phyloP scores from a whole-genome alignment of 208 protist genomes.

The Leishmania arabica region DNA sequence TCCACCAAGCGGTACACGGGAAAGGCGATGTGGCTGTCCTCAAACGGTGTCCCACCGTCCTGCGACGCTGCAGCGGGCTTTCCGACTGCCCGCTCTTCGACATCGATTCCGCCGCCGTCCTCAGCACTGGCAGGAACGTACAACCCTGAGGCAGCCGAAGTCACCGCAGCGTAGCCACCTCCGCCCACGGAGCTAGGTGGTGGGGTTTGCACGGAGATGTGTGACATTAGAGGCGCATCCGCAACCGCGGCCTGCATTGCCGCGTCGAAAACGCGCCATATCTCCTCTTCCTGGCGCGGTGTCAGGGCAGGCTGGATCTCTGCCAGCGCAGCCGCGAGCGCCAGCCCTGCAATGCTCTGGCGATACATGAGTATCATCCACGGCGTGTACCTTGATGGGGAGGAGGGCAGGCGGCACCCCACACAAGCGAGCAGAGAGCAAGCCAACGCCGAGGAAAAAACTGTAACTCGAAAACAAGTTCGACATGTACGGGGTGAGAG shows the following conservation, averaged over 20 bases:
- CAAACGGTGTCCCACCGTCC: background rate
- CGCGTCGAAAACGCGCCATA: constrained; percentile 82
- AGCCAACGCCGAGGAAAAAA: background rate
- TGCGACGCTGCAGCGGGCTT: background rate
- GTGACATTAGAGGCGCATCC: constrained; percentile 61
- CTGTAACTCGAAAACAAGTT: background rate
- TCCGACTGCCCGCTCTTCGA: background rate
- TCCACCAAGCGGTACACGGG: constrained; percentile 75
- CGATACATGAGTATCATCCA: constrained; percentile 63
- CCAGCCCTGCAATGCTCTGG: constrained; percentile 64
- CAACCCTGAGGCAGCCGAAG: background rate
- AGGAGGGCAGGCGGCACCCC: background rate
- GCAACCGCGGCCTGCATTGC: constrained; percentile 67
- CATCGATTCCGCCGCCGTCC: background rate
- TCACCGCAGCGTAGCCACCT: constrained; percentile 11
- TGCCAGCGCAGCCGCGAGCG: constrained; percentile 66
- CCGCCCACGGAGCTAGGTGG: constrained; percentile 23
- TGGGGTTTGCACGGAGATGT: constrained; percentile 53
- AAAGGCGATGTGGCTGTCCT: constrained; percentile 52
- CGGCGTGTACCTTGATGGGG: background rate
- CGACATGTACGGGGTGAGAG: background rate
- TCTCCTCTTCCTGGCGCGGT: constrained; percentile 61
- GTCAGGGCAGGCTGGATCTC: constrained; percentile 63
- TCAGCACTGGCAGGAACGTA: constrained; percentile 18
- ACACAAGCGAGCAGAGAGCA: background rate